phyloP scores from a whole-genome alignment of 2,329 filamentous ascomycete genomes.

The Nectriaceae sp. region DNA sequence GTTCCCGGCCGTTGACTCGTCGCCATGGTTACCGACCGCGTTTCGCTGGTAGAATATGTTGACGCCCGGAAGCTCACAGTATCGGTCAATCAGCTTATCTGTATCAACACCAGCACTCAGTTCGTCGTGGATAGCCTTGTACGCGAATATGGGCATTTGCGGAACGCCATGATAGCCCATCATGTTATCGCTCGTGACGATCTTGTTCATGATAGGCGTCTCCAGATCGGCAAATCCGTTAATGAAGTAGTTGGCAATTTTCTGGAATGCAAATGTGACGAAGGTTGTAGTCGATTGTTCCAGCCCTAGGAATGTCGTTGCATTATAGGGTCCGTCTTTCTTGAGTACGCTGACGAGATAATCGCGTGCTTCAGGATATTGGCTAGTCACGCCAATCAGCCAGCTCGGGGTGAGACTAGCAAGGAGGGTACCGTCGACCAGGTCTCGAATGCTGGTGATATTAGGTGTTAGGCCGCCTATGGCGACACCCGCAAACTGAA shows the following conservation, averaged over 20 bases:
- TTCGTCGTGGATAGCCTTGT: conserved; percentile 22
- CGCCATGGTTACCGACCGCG: conserved; percentile 6
- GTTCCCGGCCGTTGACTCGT: too few relatives aligned
- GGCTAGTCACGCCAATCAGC: conserved; percentile 23
- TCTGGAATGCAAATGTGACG: conserved; percentile 11
- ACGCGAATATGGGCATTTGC: conserved; percentile 22
- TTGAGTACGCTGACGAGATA: conserved; percentile 22
- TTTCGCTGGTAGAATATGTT: conserved; percentile 28
- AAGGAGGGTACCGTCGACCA: conserved; percentile 29
- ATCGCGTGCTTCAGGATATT: conserved; percentile 20
- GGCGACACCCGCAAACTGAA: conserved; percentile 49
- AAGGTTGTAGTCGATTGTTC: conserved; percentile 8
- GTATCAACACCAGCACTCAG: conserved; percentile 20
- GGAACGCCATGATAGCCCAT: conserved; percentile 29
- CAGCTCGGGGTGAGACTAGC: conserved; percentile 22
- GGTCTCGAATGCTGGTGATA: conserved; percentile 36
- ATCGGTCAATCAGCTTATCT: conserved; percentile 18
- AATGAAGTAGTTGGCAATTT: conserved; percentile 20
- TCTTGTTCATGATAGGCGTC: conserved; percentile 7
- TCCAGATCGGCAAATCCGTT: conserved; percentile 5
- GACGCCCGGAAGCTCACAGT: conserved; percentile 21
- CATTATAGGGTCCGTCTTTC: conserved; percentile 16
- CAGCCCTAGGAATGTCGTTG: conserved; percentile 23
- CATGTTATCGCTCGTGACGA: conserved; percentile 22
- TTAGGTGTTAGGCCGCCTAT: conserved; percentile 50